Conservation (phyloP, 1,284 basidiomycete genomes). For the Dichomitus squalens region DNA sequence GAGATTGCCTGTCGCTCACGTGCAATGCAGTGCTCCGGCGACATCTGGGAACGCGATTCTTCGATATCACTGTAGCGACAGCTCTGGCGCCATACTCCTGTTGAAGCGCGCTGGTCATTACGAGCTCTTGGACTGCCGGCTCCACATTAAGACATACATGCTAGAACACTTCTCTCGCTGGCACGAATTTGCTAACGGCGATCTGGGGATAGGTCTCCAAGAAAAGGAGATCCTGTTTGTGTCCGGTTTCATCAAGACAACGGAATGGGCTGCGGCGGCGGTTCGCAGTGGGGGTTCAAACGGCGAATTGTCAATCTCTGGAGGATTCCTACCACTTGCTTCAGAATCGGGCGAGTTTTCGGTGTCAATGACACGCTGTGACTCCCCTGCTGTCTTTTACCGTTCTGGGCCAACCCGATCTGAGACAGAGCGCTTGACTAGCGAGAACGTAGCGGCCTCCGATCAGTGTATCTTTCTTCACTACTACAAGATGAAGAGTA, state of each 20-base stretch:
- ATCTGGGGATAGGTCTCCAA: background rate
- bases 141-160: constrained; percentile 6
- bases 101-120: constrained; percentile 3
- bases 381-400: background rate
- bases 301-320: background rate
- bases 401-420: background rate
- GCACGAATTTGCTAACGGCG: constrained; percentile 2
- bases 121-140: background rate
- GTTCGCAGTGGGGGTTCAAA: background rate
- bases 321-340: background rate
- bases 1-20: too few relatives aligned
- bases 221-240: constrained; percentile 21
- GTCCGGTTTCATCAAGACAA: constrained; percentile 20
- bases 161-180: background rate
- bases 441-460: background rate
- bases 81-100: constrained; percentile 6
- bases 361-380: background rate
- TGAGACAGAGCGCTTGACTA: background rate
- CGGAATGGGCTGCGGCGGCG: constrained; percentile 17
- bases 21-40: background rate
- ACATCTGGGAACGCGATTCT: background rate
- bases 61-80: constrained; percentile 7
- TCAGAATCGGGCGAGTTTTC: background rate
- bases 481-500: constrained; percentile 9
- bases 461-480: constrained; percentile 11